phyloP scores from a whole-genome alignment of 2,329 filamentous ascomycete genomes.

The Davidsoniella australis region DNA sequence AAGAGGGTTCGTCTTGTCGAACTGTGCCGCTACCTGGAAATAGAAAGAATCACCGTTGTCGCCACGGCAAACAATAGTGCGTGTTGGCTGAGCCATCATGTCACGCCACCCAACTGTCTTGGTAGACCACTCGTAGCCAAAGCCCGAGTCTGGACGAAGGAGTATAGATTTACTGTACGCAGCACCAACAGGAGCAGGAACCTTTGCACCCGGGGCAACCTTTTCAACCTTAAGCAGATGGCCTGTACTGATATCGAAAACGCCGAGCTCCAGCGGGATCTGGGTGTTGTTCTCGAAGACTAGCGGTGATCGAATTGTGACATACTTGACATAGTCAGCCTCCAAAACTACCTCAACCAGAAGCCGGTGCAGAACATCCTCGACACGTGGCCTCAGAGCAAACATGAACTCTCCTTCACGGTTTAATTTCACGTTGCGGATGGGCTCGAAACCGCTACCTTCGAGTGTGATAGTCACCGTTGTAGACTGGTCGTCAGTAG shows the following conservation, averaged over 20 bases:
- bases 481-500: slow-evolving; percentile 64
- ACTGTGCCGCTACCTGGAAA: slow-evolving; percentile 84
- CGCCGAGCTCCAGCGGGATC: slow-evolving; percentile 82
- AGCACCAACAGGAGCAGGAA: slow-evolving; percentile 81
- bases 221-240: slow-evolving; percentile 96
- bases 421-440: slow-evolving; percentile 76
- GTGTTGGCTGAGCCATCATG: slow-evolving; percentile 64
- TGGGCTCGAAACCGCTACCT: slow-evolving; percentile 80
- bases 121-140: slow-evolving; percentile 88
- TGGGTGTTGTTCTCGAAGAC: slow-evolving; percentile 92
- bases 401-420: slow-evolving; percentile 91
- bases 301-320: slow-evolving; percentile 82
- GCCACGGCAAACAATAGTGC: slow-evolving; percentile 74
- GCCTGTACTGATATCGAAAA: slow-evolving; percentile 74
- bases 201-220: slow-evolving; percentile 76
- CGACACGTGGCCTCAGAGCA: slow-evolving; percentile 70
- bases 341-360: slow-evolving; percentile 84
- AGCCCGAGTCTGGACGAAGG: slow-evolving; percentile 82
- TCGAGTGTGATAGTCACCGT: slow-evolving; percentile 72
- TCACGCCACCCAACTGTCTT: slow-evolving; percentile 89
- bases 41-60: slow-evolving; percentile 85
- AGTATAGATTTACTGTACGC: slow-evolving; percentile 79
- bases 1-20: slow-evolving; percentile 67
- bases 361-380: slow-evolving; percentile 71
- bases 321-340: slow-evolving; percentile 93